Evolutionary conservation across 805 yeast species (phyloP), one percentile per base, ranked within the genome.

Genomic region (Millerago galiae): DNA sequence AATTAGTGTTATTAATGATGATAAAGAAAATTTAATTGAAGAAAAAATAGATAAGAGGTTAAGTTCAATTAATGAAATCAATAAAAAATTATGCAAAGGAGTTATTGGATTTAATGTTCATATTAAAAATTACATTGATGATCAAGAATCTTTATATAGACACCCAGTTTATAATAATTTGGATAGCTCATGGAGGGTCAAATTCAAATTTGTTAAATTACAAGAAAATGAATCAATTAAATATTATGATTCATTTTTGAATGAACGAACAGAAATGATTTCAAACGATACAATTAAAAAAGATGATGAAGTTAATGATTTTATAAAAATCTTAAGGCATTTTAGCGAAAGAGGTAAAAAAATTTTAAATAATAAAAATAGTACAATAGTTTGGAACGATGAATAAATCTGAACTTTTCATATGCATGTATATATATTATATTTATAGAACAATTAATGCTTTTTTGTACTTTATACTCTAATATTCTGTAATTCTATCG

Each of bases 31-130:
- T 12, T 3, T 27, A 6, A 44, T 37, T 28, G 45, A 33, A 29
- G 45, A 38, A 13, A 47, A 36, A 18, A 15, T 53, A 16, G 46
- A 49, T 6, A 36, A 43, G 4, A 57, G 55, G 13, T 29, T 59
- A 14, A 40, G 46, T 4, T 30, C 40, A 3, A 43, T 61, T 12
- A 46, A 46, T n/a, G 37, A 43, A 16, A 27, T 60, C 21, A 58
- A 57, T 33, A 35, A 45, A 27, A 28, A 40, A 14, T 25, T 55
- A 12, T 28, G 63, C 34, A 39, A 56, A 44, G 18, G 56, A 30
- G 37, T 66, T 11, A 29, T 63, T 36, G 76, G 76, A 12, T 70
- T 66, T 49, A 60, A 62, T 33, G 47, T 74, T 9, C 49, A 47
- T 6, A 60, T 67, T 0, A 53, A 59, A 9, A 71, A 71, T 49